phyloP scores from a whole-genome alignment of 202 grass and related monocot species.

The Saccharum hybrid region DNA sequence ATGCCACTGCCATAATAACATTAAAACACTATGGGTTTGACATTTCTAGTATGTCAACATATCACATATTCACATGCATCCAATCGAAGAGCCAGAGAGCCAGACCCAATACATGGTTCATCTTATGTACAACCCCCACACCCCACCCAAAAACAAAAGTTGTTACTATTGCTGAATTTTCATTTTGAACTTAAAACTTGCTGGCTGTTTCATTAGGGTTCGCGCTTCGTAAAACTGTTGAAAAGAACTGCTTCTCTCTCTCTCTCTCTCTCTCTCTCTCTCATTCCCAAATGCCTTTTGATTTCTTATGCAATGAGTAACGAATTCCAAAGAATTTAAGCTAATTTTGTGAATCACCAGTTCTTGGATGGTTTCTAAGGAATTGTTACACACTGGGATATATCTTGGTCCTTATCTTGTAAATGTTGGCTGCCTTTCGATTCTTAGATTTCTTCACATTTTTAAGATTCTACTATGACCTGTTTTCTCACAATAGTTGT shows the following conservation, averaged over 20 bases:
- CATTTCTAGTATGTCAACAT: neutral
- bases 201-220: conserved; percentile 5
- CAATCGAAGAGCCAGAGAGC: neutral
- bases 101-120: neutral
- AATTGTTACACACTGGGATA: conserved; percentile 1
- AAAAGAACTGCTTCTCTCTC: neutral
- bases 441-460: conserved; percentile 19
- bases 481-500: neutral
- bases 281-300: conserved; percentile 8
- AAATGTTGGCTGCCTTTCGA: neutral
- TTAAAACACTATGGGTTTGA: neutral
- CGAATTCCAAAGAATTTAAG: conserved; percentile 25
- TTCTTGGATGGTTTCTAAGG: conserved; percentile 28
- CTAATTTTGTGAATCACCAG: neutral
- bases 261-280: neutral
- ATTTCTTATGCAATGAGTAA: conserved; percentile 10
- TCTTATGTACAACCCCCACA: neutral
- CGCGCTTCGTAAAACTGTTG: neutral
- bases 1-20: neutral
- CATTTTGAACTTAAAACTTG: conserved; percentile 9
- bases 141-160: neutral
- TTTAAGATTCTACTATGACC: conserved; percentile 1
- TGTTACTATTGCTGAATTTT: neutral
- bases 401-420: conserved; percentile 21
- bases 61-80: neutral